Conservation (phyloP, 768 basidiomycete species). For the Rhodotorula paludigena region DNA sequence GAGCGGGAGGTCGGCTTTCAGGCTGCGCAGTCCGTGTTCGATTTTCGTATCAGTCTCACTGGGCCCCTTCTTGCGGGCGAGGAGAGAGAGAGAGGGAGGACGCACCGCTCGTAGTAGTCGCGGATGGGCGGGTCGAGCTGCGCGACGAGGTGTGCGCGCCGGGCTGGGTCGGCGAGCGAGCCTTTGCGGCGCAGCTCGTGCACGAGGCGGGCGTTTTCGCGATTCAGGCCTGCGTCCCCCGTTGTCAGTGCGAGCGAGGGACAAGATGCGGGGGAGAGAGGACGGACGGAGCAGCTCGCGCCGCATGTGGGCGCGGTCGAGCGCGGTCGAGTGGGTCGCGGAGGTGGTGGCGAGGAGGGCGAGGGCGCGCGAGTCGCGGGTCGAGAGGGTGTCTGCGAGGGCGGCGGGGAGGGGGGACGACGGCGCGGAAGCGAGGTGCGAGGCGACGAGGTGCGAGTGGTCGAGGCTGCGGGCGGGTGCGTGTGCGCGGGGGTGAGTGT, state of each 20-base stretch:
- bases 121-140: neutral
- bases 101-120: neutral
- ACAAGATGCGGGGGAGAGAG: neutral
- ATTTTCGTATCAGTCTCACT: neutral
- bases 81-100: too few relatives aligned
- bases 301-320: neutral
- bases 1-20: neutral
- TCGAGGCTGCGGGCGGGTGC: conserved; percentile 1
- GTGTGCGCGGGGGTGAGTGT: too few relatives aligned
- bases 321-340: rapidly evolving
- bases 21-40: neutral
- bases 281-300: neutral
- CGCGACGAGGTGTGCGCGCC: neutral
- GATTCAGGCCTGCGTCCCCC: neutral
- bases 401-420: conserved; percentile 51
- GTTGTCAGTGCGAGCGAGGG: neutral
- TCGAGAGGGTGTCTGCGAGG: neutral
- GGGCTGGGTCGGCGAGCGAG: neutral
- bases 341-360: neutral
- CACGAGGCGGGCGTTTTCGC: neutral
- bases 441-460: neutral
- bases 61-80: too few relatives aligned
- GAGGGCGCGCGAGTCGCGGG: conserved; percentile 14
- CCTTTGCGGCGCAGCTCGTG: neutral
- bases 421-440: neutral